Base-by-base conservation (phyloP, 164 flowering plant species). In the Vitis rupestris region DNA sequence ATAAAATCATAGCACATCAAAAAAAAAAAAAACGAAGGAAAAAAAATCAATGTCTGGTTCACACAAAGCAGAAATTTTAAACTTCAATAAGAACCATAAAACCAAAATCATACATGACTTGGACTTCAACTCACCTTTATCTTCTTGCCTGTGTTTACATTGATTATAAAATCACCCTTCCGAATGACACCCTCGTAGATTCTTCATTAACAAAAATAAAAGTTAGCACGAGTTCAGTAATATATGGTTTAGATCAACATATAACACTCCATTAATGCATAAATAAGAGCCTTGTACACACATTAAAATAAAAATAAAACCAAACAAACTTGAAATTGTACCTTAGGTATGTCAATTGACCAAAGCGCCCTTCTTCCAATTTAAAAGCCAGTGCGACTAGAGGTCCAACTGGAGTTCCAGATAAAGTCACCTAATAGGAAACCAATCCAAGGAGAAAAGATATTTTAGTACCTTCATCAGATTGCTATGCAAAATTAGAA, bases 321-420 rank as follows among this genome's bases (percentile, higher is more conserved):
- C 51, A 56, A 51, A 67, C n/a, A 11, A 52, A 65, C 3, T n/a
- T 16, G 7, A 17, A 61, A 50, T 1, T 30, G 61, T 74, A 91
- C 99, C 98, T 91, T 65, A 96, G 76, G 82, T 86, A 96, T 70
- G 99, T 96, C 67, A 96, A 74, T 77, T 96, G 99, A 75, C 99
- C 99, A 84, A 93, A 96, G 30, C 96, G 88, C 61, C 99, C 98
- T 86, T 96, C 99, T 79, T 96, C 99, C 78, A 93, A 76, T 77
- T 96, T 96, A 80, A 96, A 96, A 66, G 99, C 99, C 80, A 96
- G 78, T 58, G 95, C 98, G 68, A 96, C 99, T 67, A 96, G 90
- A 66, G 95, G 97, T 72, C 98, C 98, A 78, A 70, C 80, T 17
- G 98, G 99, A 67, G 84, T 83, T 70, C 98, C 98, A 66, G 86